Conservation (phyloP, 495 filamentous ascomycete species). For the Penicillium paxilli region DNA sequence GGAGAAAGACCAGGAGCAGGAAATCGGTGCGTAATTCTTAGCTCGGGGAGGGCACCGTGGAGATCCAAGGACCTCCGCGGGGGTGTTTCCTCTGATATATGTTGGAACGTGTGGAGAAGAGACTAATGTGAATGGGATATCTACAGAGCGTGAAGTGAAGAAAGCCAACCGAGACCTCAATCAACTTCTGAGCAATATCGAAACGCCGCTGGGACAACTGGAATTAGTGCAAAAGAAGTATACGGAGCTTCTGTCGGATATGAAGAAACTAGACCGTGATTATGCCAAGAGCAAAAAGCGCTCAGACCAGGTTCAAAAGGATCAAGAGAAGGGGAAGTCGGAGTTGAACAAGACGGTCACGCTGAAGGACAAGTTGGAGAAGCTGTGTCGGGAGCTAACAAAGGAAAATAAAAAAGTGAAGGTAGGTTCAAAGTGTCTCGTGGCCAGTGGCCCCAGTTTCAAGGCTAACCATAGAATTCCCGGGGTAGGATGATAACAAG, state of each 20-base stretch:
- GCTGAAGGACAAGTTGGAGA: conserved; percentile 93
- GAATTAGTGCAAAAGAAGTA: conserved; percentile 89
- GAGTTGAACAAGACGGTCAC: conserved; percentile 62
- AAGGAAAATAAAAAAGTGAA: conserved; percentile 97
- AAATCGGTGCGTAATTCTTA: conserved; percentile 78
- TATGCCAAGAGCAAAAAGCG: conserved; percentile 94
- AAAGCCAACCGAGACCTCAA: conserved; percentile 90
- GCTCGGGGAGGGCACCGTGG: conserved; percentile 6
- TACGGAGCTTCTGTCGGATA: conserved; percentile 84
- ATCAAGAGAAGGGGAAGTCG: conserved; percentile 72
- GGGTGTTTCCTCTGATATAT: conserved; percentile 5
- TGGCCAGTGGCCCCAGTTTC: background rate
- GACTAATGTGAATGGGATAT: conserved; percentile 20
- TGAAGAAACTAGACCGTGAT: conserved; percentile 93
- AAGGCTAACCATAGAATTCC: background rate
- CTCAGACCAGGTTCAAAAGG: conserved; percentile 91
- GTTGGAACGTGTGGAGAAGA: background rate
- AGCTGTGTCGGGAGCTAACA: conserved; percentile 86
- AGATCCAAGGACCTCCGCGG: background rate
- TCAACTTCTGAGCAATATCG: conserved; percentile 76
- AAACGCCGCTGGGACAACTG: conserved; percentile 69
- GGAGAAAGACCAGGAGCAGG: conserved; percentile 91
- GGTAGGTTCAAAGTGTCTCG: conserved; percentile 47
- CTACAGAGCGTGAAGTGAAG: conserved; percentile 77
- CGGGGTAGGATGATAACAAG: conserved; percentile 88